phyloP scores from a whole-genome alignment of 805 yeast species.

The Hyphopichia homilentoma region DNA sequence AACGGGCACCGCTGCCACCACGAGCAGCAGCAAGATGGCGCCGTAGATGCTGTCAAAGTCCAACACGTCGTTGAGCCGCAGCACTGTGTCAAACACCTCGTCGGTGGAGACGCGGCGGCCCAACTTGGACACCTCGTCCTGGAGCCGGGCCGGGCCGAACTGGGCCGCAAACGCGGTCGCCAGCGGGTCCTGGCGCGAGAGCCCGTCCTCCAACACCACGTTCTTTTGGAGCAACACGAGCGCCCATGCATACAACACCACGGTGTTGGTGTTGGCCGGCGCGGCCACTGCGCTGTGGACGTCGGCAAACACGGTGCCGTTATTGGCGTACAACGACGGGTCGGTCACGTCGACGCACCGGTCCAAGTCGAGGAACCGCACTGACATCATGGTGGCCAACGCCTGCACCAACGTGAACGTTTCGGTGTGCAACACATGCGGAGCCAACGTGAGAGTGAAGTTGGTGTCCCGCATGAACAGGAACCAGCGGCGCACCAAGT shows the following conservation, averaged over 20 bases:
- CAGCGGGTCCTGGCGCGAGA: constrained; percentile 10
- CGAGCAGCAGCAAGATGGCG: constrained; percentile 45
- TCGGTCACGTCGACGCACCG: constrained; percentile 41
- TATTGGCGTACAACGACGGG: constrained; percentile 36
- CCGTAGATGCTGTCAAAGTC: constrained; percentile 49
- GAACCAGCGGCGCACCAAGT: constrained; percentile 53
- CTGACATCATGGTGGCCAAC: constrained; percentile 45
- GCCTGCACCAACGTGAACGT: constrained; percentile 37
- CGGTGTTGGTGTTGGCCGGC: constrained; percentile 38
- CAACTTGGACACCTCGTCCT: constrained; percentile 23
- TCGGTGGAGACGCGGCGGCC: constrained; percentile 36
- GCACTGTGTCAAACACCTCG: constrained; percentile 46
- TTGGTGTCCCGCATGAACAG: constrained; percentile 37
- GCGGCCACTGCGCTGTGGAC: constrained; percentile 37
- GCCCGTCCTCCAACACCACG: constrained; percentile 38
- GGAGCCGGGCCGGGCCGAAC: constrained; percentile 15
- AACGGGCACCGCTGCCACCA: constrained; percentile 46
- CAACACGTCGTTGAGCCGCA: constrained; percentile 37
- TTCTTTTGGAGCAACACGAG: constrained; percentile 53
- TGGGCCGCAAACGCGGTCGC: constrained; percentile 12
- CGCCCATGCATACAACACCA: constrained; percentile 65
- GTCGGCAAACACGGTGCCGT: constrained; percentile 26
- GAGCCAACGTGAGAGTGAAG: constrained; percentile 22
- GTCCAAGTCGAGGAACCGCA: constrained; percentile 56
- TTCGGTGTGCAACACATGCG: constrained; percentile 21